Evolutionary conservation across 768 basidiomycete species (phyloP).

Genomic region (Naganishia vishniacii): DNA sequence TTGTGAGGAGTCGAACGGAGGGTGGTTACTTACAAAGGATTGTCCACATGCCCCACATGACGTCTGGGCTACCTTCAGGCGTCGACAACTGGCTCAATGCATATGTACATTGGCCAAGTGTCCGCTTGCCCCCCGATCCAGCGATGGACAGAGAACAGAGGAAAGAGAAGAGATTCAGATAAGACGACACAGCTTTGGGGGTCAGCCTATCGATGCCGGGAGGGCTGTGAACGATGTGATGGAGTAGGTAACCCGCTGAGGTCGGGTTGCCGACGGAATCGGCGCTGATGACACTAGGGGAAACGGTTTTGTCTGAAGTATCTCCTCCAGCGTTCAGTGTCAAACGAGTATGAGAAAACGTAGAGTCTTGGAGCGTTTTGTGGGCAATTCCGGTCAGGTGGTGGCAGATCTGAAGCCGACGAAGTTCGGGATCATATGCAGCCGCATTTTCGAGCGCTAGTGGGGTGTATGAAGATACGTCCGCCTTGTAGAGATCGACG

Average conservation of each 20-base stretch:
- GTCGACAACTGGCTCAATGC: neutral
- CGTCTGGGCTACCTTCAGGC: neutral
- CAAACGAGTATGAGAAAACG: neutral
- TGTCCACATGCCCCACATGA: conserved; percentile 14
- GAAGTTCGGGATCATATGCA: conserved; percentile 24
- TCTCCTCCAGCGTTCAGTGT: neutral
- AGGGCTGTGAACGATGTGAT: conserved; percentile 23
- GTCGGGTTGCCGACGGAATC: conserved; percentile 29
- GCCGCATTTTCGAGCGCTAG: conserved; percentile 24
- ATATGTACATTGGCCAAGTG: conserved; percentile 27
- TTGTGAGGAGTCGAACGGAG: neutral
- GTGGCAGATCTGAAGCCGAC: conserved; percentile 24
- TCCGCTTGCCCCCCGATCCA: conserved; percentile 25
- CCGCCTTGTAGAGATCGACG: conserved; percentile 32
- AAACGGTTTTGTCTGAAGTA: neutral
- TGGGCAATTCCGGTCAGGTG: conserved; percentile 27
- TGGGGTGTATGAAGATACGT: conserved; percentile 32
- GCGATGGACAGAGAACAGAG: conserved; percentile 23
- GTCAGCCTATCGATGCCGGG: neutral
- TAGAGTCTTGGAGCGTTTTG: neutral
- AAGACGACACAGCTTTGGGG: neutral
- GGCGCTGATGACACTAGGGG: conserved; percentile 24
- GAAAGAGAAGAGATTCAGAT: conserved; percentile 20
- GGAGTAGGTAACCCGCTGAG: conserved; percentile 31
- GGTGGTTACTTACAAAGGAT: neutral